These are phyloP conservation scores for Lachancea thermotolerans DNA, from an alignment of 805 yeast genomes.

Conservation along the genomic window DNA sequence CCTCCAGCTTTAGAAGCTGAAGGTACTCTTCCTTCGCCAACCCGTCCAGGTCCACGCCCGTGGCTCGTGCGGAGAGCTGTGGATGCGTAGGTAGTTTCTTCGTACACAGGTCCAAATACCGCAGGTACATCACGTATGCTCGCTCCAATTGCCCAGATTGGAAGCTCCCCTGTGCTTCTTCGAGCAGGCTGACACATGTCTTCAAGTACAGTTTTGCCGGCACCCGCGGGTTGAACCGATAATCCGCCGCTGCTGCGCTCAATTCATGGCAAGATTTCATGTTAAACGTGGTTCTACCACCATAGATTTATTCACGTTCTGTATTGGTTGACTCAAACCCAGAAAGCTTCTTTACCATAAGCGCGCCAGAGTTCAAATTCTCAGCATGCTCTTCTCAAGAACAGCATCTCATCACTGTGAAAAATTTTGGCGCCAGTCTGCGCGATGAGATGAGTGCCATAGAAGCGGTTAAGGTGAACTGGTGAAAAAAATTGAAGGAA, in stretches of 20 bases:
- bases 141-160: conserved; percentile 39
- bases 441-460: conserved; percentile 2
- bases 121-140: conserved; percentile 48
- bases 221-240: conserved; percentile 45
- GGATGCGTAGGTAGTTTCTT: conserved; percentile 28
- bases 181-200: conserved; percentile 40
- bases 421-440: conserved; percentile 5
- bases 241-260: conserved; percentile 43
- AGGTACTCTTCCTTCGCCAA: conserved; percentile 20
- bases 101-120: conserved; percentile 47
- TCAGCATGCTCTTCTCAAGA: not conserved
- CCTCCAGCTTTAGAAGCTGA: conserved; percentile 27
- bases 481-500: not conserved
- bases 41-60: conserved; percentile 1
- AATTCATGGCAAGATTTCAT: conserved; percentile 12
- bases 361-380: not conserved
- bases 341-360: not conserved
- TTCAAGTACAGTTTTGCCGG: conserved; percentile 51
- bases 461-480: too few relatives aligned
- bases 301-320: not conserved
- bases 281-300: not conserved
- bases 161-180: conserved; percentile 35
- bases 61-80: conserved; percentile 6
- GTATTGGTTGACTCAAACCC: not conserved
- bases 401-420: not conserved